Percentiles rank a stretch among this genome's conserved stretches.
phyloP scores from a whole-genome alignment of 352 stramenopile genomes.

The Phytophthora ramorum region DNA sequence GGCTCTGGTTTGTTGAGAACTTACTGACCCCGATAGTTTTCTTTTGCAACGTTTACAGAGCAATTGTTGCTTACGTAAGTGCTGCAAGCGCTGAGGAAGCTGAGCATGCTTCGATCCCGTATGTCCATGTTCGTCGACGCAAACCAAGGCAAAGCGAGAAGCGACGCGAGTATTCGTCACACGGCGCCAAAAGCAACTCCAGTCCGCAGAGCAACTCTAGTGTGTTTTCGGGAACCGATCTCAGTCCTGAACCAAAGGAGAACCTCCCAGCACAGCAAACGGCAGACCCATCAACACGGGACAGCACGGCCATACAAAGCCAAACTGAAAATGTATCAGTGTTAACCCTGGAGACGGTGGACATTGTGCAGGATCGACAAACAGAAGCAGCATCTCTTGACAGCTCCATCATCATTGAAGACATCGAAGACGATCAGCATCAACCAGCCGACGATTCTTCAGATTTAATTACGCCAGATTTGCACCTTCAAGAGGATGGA shows the following conservation, averaged over 20 bases:
- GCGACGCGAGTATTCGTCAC: slow-evolving; percentile 15
- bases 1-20: not conserved
- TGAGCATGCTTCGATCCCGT: slow-evolving; percentile 21
- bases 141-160: slow-evolving; percentile 36
- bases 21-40: not conserved
- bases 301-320: not conserved
- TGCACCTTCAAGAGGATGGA: not conserved
- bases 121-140: slow-evolving; percentile 35
- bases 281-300: not conserved
- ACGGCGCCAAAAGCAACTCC: slow-evolving; percentile 1
- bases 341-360: not conserved
- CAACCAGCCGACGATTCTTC: not conserved
- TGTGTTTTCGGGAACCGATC: not conserved
- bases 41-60: slow-evolving; percentile 14
- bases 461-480: not conserved
- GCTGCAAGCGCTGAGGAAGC: slow-evolving; percentile 29
- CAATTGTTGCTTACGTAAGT: slow-evolving; percentile 42
- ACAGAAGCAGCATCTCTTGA: slow-evolving; percentile 1
- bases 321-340: not conserved
- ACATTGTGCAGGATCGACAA: not conserved
- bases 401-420: slow-evolving; percentile 31
- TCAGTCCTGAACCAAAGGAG: not conserved
- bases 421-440: slow-evolving; percentile 28
- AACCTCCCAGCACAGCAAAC: not conserved
- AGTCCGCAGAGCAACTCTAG: not conserved